Percentiles rank a stretch among this genome's conserved stretches.
Evolutionary conservation across 2,329 filamentous ascomycete species (phyloP).

Genomic region (Verticillium longisporum): DNA sequence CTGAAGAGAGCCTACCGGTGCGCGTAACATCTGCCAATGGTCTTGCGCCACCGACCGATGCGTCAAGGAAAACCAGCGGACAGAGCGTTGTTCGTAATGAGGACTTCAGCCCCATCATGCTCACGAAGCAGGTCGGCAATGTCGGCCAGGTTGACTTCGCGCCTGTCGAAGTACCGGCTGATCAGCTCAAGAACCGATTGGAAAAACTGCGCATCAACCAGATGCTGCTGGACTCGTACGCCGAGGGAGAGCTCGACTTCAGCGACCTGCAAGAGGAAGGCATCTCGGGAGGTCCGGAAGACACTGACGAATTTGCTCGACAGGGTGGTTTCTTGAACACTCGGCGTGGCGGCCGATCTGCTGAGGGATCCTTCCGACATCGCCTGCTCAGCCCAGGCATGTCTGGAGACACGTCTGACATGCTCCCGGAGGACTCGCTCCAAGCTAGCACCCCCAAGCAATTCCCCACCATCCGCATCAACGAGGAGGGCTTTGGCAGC

Average conservation of each 20-base stretch:
- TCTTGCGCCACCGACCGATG: slow-evolving; percentile 15
- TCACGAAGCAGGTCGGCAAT: slow-evolving; percentile 60
- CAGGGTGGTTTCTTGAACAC: slow-evolving; percentile 65
- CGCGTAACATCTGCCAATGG: slow-evolving; percentile 8
- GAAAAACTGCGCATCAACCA: slow-evolving; percentile 52
- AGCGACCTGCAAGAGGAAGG: slow-evolving; percentile 17
- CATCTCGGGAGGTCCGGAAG: slow-evolving; percentile 15
- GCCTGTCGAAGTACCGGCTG: slow-evolving; percentile 39
- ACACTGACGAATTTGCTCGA: slow-evolving; percentile 59
- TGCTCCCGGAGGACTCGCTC: slow-evolving; percentile 57
- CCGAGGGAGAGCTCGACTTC: slow-evolving; percentile 21
- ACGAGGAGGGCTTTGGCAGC: slow-evolving; percentile 15
- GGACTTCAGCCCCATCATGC: slow-evolving; percentile 78
- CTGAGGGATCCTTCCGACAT: slow-evolving; percentile 66
- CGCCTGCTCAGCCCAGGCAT: slow-evolving; percentile 63
- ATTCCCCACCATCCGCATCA: slow-evolving; percentile 46
- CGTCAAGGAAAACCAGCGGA: slow-evolving; percentile 58
- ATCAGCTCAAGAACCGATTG: slow-evolving; percentile 51
- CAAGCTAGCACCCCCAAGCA: slow-evolving; percentile 62
- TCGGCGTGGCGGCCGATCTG: slow-evolving; percentile 62
- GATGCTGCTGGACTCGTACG: slow-evolving; percentile 35
- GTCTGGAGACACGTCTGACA: slow-evolving; percentile 51
- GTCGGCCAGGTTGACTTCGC: slow-evolving; percentile 54
- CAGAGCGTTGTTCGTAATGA: slow-evolving; percentile 77
- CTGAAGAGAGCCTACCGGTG: slow-evolving; percentile 5